A percentile compares a stretch with the other conserved stretches of the same genome.
These are phyloP conservation scores for Clavulina sp. DNA, from an alignment of 768 basidiomycete species.

Conservation along the genomic window DNA sequence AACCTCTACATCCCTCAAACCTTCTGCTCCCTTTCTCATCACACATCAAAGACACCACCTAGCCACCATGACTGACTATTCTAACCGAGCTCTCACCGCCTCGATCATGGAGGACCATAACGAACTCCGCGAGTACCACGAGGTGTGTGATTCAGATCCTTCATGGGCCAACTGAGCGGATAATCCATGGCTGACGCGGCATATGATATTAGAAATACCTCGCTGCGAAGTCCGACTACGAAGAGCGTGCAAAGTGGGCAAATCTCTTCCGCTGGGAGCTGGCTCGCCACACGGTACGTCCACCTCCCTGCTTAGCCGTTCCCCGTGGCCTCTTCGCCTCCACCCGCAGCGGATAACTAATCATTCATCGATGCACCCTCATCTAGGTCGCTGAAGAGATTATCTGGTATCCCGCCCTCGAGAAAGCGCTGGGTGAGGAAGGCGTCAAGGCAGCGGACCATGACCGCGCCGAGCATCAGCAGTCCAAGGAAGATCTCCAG, in stretches of 20 bases:
- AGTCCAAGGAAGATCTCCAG: slow-evolving; percentile 27
- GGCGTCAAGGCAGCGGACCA: slow-evolving; percentile 34
- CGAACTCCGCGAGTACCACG: slow-evolving; percentile 8
- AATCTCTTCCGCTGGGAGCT: slow-evolving; percentile 43
- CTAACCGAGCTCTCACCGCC: too few relatives aligned
- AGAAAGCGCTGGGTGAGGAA: slow-evolving; percentile 34
- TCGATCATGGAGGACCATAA: slow-evolving; percentile 8
- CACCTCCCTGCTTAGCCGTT: neutral
- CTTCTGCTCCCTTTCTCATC: too few relatives aligned
- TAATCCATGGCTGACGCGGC: neutral
- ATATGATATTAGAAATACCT: neutral
- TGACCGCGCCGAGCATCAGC: slow-evolving; percentile 41
- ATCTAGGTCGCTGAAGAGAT: slow-evolving; percentile 48
- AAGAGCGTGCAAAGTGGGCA: slow-evolving; percentile 33
- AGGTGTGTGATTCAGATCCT: too few relatives aligned
- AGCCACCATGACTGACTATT: too few relatives aligned
- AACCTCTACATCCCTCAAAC: too few relatives aligned
- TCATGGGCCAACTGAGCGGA: neutral
- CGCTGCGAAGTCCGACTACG: slow-evolving; percentile 2
- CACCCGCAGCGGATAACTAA: too few relatives aligned
- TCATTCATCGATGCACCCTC: too few relatives aligned
- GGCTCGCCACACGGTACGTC: slow-evolving; percentile 21
- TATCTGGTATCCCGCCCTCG: slow-evolving; percentile 45
- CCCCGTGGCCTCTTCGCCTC: slow-evolving; percentile 14
- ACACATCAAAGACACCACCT: too few relatives aligned